A percentile compares a stretch with the other conserved stretches of the same genome.
Conservation (phyloP, 1,139 yeast genomes). For the Debaryomyces singareniensis region DNA sequence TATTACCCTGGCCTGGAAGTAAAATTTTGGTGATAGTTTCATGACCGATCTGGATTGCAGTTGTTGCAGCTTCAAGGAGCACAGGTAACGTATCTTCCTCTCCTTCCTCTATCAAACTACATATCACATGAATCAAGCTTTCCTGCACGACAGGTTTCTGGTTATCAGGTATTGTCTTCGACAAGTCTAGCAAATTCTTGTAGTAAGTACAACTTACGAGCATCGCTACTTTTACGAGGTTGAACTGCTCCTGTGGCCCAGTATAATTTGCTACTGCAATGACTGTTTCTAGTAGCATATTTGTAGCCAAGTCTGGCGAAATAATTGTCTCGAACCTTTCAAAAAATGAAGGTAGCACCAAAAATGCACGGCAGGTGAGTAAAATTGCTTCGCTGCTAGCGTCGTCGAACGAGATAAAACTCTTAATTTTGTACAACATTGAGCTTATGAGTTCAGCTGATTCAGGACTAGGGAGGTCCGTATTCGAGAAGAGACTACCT, state of each 20-base stretch:
- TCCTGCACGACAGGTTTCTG: constrained; percentile 17
- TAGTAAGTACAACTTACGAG: constrained; percentile 53
- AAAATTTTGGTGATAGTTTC: constrained; percentile 24
- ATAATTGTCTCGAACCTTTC: constrained; percentile 40
- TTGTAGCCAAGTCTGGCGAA: constrained; percentile 24
- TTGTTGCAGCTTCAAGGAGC: constrained; percentile 63
- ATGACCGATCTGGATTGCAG: constrained; percentile 43
- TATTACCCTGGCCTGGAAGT: constrained; percentile 13
- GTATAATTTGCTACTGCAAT: constrained; percentile 17
- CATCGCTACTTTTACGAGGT: constrained; percentile 36
- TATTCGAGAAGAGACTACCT: constrained; percentile 40
- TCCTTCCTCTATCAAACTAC: constrained; percentile 51
- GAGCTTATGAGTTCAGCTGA: constrained; percentile 14
- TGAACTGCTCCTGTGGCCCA: constrained; percentile 14
- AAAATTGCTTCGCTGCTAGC: constrained; percentile 15
- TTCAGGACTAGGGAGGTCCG: constrained; percentile 23
- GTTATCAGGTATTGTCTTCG: constrained; percentile 9
- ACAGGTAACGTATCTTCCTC: constrained; percentile 80
- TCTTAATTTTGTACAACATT: constrained; percentile 17
- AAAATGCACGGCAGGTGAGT: constrained; percentile 38
- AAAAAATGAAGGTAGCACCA: constrained; percentile 50
- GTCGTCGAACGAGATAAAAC: constrained; percentile 11
- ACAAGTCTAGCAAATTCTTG: constrained; percentile 33
- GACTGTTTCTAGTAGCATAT: no score
- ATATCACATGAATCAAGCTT: constrained; percentile 21